Base-by-base conservation (phyloP, 495 filamentous ascomycete species). In the Cudoniella acicularis region DNA sequence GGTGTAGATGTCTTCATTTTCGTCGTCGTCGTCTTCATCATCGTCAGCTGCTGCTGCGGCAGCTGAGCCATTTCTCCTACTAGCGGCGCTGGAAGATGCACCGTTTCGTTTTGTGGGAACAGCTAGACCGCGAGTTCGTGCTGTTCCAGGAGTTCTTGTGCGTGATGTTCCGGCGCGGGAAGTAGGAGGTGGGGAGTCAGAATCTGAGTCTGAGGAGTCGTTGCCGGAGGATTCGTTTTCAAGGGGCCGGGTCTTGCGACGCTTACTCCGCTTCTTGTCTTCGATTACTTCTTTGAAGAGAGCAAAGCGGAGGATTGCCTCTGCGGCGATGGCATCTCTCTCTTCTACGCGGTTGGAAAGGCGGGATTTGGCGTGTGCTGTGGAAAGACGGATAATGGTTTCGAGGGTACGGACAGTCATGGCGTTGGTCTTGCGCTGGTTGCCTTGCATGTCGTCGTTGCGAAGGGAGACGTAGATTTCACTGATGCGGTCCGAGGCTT, bases 361-460 rank as follows among this genome's bases (percentile, higher is more conserved):
- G 3, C 94, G 83, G 10, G 92, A 81, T 75, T 99, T 99, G 52
- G 94, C 95, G 66, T 99, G 94, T 8, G 94, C 94, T 8, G 94
- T 97, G 11, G 95, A 87, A 1, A 99, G 79, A 85, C 94, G 94
- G 70, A 99, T 98, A 46, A 99, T 80, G 0, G 94, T 99, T 73
- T 99, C 94, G 17, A 98, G 83, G 2, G 93, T 96, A 87, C 94
- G 92, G 10, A 96, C 91, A 6, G 94, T 99, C 79, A 99, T 92
- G 20, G 94, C 92, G 4, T 85, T 90, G 0, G 94, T 99, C 64
- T 91, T 89, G 62, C 94, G 85, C 72, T 96, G 89, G 72, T 94
- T 96, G 49, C 90, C 89, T 63, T 93, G 88, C 69, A 99, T 83
- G 69, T 97, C 94, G 65, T 99, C 95, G 70, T 99, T 99, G 49